These are phyloP conservation scores for Erysimum cheiranthoides DNA, from an alignment of 345 rosid species.

Conservation along the genomic window DNA sequence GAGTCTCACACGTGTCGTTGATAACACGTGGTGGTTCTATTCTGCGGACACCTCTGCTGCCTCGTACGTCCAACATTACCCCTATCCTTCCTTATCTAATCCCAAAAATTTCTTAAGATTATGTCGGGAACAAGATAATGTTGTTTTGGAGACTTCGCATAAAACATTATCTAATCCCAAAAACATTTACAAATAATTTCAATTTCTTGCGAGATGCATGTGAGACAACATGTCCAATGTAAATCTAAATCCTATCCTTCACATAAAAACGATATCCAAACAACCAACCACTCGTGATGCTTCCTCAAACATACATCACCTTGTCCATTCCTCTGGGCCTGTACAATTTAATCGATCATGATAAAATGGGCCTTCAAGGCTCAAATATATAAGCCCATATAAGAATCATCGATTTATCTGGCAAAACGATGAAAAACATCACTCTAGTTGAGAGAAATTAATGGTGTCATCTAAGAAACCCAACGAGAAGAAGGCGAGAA, in stretches of 20 bases:
- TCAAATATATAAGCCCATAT: background rate
- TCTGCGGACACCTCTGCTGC: conserved; percentile 29
- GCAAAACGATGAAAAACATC: background rate
- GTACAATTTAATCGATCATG: background rate
- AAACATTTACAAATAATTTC: background rate
- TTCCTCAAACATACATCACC: too few species aligned
- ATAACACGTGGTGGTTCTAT: conserved; percentile 22
- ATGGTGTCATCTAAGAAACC: conserved; percentile 50
- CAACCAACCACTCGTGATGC: too few species aligned
- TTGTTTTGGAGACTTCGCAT: background rate
- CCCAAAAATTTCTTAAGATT: background rate
- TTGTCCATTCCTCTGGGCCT: conserved; percentile 8
- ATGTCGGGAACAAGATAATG: conserved; percentile 32
- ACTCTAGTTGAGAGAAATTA: background rate
- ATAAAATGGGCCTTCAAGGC: background rate
- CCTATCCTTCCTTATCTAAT: conserved; percentile 39
- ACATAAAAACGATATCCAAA: too few species aligned
- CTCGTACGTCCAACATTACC: conserved; percentile 22
- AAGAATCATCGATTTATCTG: background rate
- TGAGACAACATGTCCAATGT: background rate
- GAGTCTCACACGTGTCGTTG: conserved; percentile 29
- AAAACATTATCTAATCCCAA: background rate
- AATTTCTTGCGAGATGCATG: background rate
- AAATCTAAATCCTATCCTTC: too few species aligned
- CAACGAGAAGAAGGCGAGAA: conserved; percentile 37